phyloP scores from a whole-genome alignment of 257 asterid species.

The Coffea eugenioides region DNA sequence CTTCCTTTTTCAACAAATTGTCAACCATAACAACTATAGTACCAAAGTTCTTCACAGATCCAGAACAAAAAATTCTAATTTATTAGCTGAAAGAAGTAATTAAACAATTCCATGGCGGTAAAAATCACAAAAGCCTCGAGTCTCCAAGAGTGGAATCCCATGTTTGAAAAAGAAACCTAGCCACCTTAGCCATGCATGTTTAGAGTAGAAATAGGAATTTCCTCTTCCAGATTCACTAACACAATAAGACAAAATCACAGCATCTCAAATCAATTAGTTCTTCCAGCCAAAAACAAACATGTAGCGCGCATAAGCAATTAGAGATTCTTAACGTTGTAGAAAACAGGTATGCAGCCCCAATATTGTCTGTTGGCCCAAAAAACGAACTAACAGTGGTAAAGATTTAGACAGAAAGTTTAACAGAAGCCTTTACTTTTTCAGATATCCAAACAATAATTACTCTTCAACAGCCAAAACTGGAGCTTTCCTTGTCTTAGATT shows the following conservation, averaged over 20 bases:
- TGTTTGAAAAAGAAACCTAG: background rate
- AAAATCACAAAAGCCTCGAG: background rate
- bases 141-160: background rate
- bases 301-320: background rate
- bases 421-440: background rate
- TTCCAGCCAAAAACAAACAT: slow-evolving; percentile 4
- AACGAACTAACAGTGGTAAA: background rate
- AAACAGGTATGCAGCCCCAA: background rate
- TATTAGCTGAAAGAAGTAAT: background rate
- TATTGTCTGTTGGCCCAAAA: background rate
- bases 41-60: background rate
- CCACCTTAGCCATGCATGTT: background rate
- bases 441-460: background rate
- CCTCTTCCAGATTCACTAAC: background rate
- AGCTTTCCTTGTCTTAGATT: background rate
- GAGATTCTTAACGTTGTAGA: background rate
- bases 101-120: background rate
- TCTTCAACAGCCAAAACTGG: too few relatives aligned
- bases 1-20: background rate
- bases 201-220: background rate
- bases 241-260: background rate
- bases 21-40: background rate
- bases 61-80: background rate
- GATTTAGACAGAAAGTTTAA: background rate
- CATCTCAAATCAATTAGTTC: background rate